phyloP scores from a whole-genome alignment of 441 rosid species.

The Lepidium campestre region DNA sequence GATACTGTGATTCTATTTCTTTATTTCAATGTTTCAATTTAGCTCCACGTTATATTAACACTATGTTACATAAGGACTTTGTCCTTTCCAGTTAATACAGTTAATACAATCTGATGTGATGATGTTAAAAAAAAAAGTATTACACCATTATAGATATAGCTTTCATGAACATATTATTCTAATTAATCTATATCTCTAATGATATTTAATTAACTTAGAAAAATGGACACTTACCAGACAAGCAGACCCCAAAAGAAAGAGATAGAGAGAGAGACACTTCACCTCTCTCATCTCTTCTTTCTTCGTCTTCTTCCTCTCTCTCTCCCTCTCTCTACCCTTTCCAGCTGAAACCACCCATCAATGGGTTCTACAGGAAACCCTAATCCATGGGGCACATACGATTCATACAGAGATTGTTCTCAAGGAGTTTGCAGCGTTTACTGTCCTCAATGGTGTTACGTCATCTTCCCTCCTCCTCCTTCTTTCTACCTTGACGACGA shows the following conservation, averaged over 20 bases:
- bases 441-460: constrained; percentile 83
- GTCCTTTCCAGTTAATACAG: too few species aligned
- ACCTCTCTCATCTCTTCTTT: constrained; percentile 18
- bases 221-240: not conserved
- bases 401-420: constrained; percentile 68
- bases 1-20: too few species aligned
- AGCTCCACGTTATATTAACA: too few species aligned
- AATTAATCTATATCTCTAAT: not conserved
- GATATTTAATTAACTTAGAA: not conserved
- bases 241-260: constrained; percentile 8
- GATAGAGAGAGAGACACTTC: constrained; percentile 28
- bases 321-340: not conserved
- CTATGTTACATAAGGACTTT: too few species aligned
- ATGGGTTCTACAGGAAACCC: constrained; percentile 59
- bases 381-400: constrained; percentile 64
- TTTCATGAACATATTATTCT: not conserved
- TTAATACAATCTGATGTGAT: too few species aligned
- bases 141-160: not conserved
- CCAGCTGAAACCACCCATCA: not conserved
- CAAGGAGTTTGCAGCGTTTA: constrained; percentile 72
- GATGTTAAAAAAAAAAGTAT: too few species aligned
- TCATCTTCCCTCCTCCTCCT: constrained; percentile 79
- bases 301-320: not conserved
- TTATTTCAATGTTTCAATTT: too few species aligned
- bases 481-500: constrained; percentile 35